A percentile compares a stretch with the other conserved stretches of the same genome.
phyloP scores from a whole-genome alignment of 768 basidiomycete species.

The Panaeolus cyanescens region DNA sequence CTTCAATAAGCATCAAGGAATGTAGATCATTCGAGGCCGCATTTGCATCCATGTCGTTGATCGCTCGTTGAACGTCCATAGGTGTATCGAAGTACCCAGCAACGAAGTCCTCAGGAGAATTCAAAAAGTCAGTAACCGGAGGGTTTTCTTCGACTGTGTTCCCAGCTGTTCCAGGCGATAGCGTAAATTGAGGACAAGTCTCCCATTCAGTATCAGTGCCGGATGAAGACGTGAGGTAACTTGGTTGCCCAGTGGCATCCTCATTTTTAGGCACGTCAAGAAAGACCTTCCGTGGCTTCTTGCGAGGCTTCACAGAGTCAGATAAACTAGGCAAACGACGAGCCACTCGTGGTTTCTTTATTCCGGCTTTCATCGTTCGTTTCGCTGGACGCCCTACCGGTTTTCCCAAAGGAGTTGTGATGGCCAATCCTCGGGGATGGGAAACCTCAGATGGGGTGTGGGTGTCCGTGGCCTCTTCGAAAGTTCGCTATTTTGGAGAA shows the following conservation, averaged over 20 bases:
- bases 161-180: conserved; percentile 21
- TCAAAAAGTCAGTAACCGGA: conserved; percentile 19
- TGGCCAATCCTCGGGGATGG: neutral
- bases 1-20: conserved; percentile 22
- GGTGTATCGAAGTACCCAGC: conserved; percentile 20
- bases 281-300: conserved; percentile 7
- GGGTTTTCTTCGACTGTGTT: conserved; percentile 15
- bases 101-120: conserved; percentile 22
- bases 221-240: conserved; percentile 14
- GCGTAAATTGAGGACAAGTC: conserved; percentile 28
- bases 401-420: neutral
- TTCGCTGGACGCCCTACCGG: conserved; percentile 1
- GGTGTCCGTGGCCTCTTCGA: neutral
- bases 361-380: conserved; percentile 5
- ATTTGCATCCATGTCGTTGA: conserved; percentile 16
- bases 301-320: neutral
- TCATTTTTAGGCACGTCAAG: conserved; percentile 13
- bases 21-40: conserved; percentile 12
- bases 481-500: neutral
- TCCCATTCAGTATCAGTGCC: conserved; percentile 26
- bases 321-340: conserved; percentile 1
- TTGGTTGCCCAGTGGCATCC: conserved; percentile 7
- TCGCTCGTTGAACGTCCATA: conserved; percentile 11
- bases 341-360: conserved; percentile 4
- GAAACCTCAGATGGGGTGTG: neutral